Evolutionary conservation across 176 grass and related monocot species (phyloP), one percentile per base, ranked within the genome.

Genomic region (barley (Hordeum vulgare)): DNA sequence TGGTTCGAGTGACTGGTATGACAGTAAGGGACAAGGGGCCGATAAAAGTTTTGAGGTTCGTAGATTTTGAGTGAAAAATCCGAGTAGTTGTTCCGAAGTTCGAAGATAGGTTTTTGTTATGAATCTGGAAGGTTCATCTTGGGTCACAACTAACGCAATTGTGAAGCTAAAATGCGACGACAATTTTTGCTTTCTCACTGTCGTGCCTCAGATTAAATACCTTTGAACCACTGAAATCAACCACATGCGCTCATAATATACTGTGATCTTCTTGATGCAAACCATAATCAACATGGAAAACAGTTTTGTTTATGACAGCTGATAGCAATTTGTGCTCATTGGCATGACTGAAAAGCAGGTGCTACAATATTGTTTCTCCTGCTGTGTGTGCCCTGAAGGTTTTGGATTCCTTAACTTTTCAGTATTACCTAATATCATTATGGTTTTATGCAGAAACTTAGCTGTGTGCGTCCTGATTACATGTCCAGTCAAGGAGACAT

Each of bases 401-500:
- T 61, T 71, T 81, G 49, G 47, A 6, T 25, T 28, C 47, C 39
- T 59, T 80, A 64, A 71, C 58, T 82, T 80, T 75, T 85, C 11
- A 73, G 25, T 66, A 78, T 86, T 66, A 44, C 72, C 27, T 28
- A 49, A 49, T 73, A 28, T 7, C 7, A 78, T 71, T 77, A 71
- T 49, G 35, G 57, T 74, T 83, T 66, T 88, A 44, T 81, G n/a
- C 81, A 99, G 93, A 75, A 83, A 82, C 18, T 34, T 10, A 85
- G 89, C 67, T 92, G 91, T 87, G 89, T 90, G 17, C 73, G 57
- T 23, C 88, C 87, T 68, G 86, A 90, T 77, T 99, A 96, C 84
- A 96, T 99, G 93, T 93, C 85, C 44, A 87, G 53, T 28, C 88
- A 99, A 68, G 69, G 80, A 80, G 97, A 96, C 79, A 94, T 99